phyloP scores from a whole-genome alignment of 169 alveolate species.

The Plasmodium inui region DNA sequence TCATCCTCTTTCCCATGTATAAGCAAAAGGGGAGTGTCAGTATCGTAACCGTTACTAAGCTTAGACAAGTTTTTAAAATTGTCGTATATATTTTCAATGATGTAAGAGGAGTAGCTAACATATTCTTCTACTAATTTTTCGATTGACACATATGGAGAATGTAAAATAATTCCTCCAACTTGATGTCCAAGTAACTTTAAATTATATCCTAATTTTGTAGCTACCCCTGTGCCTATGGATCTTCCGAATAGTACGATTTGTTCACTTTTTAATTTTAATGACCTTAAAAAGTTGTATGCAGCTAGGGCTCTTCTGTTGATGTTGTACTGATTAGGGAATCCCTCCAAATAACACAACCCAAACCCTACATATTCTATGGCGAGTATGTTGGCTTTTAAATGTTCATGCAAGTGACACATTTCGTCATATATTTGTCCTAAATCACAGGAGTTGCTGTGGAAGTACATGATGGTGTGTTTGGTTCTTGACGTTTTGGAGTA shows the following conservation, averaged over 20 bases:
- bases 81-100: conserved; percentile 70
- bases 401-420: conserved; percentile 78
- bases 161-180: conserved; percentile 88
- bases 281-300: conserved; percentile 84
- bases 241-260: conserved; percentile 86
- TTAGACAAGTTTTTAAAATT: conserved; percentile 44
- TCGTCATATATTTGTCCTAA: conserved; percentile 89
- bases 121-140: conserved; percentile 86
- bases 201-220: conserved; percentile 84
- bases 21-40: conserved; percentile 83
- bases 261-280: conserved; percentile 82
- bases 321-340: conserved; percentile 78
- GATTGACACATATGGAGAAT: conserved; percentile 88
- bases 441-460: conserved; percentile 88
- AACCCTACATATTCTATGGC: conserved; percentile 90
- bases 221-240: conserved; percentile 91
- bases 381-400: conserved; percentile 79
- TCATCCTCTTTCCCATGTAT: conserved; percentile 89
- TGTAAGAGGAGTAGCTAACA: conserved; percentile 46
- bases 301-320: conserved; percentile 86
- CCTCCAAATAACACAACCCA: conserved; percentile 79
- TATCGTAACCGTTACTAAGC: conserved; percentile 58
- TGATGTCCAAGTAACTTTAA: conserved; percentile 77
- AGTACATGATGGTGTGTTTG: conserved; percentile 60
- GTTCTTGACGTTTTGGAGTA: conserved; percentile 30